Conservation (phyloP, 2,329 filamentous ascomycete species). For the Nemania sp. region DNA sequence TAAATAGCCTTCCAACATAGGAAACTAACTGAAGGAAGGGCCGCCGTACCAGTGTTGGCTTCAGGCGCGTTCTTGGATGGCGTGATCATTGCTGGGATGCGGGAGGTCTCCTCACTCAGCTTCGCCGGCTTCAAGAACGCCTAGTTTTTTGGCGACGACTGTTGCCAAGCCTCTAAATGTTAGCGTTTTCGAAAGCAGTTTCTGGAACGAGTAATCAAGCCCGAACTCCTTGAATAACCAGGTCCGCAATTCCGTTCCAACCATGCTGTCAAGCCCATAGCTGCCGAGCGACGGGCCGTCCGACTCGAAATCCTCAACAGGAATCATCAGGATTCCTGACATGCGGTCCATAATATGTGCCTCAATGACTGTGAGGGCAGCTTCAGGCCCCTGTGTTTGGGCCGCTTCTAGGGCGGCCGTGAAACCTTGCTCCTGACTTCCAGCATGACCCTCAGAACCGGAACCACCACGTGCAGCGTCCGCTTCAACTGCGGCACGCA, state of each 20-base stretch:
- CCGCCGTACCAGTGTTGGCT: neutral
- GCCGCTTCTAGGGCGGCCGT: slow-evolving; percentile 24
- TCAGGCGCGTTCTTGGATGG: neutral
- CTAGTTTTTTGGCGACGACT: slow-evolving; percentile 17
- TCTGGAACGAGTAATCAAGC: slow-evolving; percentile 46
- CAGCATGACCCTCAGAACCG: slow-evolving; percentile 8
- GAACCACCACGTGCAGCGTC: slow-evolving; percentile 12
- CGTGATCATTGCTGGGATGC: slow-evolving; percentile 9
- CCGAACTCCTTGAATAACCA: slow-evolving; percentile 44
- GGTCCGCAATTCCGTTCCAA: slow-evolving; percentile 44
- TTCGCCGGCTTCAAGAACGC: slow-evolving; percentile 2
- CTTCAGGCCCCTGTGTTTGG: slow-evolving; percentile 16
- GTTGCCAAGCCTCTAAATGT: slow-evolving; percentile 31
- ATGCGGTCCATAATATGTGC: slow-evolving; percentile 31
- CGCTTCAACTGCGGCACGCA: slow-evolving; percentile 26
- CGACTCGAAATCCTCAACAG: slow-evolving; percentile 27
- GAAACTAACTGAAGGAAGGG: neutral
- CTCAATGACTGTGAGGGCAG: slow-evolving; percentile 6
- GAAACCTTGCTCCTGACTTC: slow-evolving; percentile 23
- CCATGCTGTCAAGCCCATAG: slow-evolving; percentile 46
- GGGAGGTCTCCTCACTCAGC: neutral
- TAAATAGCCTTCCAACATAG: neutral
- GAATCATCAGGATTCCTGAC: slow-evolving; percentile 33
- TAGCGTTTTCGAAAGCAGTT: slow-evolving; percentile 41
- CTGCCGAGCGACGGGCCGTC: slow-evolving; percentile 34